Conservation (phyloP, 345 rosid species). For the Melaleuca quinquenervia region DNA sequence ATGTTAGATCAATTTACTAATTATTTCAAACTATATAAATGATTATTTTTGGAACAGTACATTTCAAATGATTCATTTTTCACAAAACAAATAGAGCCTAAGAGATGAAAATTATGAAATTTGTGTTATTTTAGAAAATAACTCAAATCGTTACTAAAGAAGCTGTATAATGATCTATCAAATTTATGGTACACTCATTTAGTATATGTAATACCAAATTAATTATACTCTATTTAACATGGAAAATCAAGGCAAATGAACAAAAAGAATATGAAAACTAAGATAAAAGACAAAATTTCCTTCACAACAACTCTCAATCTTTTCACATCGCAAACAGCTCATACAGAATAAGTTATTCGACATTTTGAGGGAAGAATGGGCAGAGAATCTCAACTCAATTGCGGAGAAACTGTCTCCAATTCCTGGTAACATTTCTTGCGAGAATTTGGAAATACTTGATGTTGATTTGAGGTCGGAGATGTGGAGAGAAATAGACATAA, state of each 20-base stretch:
- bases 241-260: background rate
- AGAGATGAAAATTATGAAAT: too few species aligned
- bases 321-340: background rate
- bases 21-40: too few species aligned
- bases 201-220: background rate
- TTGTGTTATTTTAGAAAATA: too few species aligned
- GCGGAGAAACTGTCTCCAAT: constrained; percentile 5
- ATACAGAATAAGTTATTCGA: constrained; percentile 2
- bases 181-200: too few species aligned
- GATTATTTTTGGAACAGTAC: too few species aligned
- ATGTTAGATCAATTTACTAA: too few species aligned
- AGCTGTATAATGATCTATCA: too few species aligned
- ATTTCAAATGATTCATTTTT: too few species aligned
- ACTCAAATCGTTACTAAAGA: too few species aligned
- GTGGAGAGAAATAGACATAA: constrained; percentile 14
- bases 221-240: background rate
- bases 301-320: background rate
- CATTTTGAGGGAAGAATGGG: background rate
- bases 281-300: background rate
- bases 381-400: background rate
- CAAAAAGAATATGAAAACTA: background rate
- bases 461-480: constrained; percentile 12
- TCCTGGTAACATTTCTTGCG: constrained; percentile 16
- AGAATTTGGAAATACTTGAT: constrained; percentile 16
- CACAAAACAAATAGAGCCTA: too few species aligned